A percentile compares a stretch with the other conserved stretches of the same genome.
Conservation (phyloP, 371 early-diverging fungal species). For the Dentiscutata heterogama region DNA sequence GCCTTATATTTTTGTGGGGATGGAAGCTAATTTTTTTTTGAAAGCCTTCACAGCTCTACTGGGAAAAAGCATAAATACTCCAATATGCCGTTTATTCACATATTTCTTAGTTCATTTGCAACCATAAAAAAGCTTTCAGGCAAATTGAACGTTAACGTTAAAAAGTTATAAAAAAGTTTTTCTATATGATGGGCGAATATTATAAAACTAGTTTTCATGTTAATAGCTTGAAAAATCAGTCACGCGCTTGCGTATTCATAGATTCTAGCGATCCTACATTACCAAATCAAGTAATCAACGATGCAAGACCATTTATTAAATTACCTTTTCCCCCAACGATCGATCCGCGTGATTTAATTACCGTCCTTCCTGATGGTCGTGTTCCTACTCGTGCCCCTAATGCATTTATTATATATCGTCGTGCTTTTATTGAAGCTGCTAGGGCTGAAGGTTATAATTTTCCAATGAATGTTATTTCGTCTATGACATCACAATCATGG, state of each 20-base stretch:
- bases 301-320: slow-evolving; percentile 14
- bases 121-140: slow-evolving; percentile 2
- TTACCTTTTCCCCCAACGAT: slow-evolving; percentile 29
- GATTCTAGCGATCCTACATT: slow-evolving; percentile 30
- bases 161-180: not conserved
- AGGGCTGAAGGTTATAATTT: slow-evolving; percentile 12
- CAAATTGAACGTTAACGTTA: not conserved
- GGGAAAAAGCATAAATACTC: slow-evolving; percentile 4
- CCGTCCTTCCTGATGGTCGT: not conserved
- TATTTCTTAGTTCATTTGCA: not conserved
- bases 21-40: not conserved
- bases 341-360: slow-evolving; percentile 32
- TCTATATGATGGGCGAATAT: not conserved
- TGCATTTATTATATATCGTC: slow-evolving; percentile 42
- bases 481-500: slow-evolving; percentile 43
- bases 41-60: not conserved
- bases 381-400: slow-evolving; percentile 31
- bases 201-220: not conserved
- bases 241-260: slow-evolving; percentile 41
- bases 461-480: slow-evolving; percentile 43
- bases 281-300: slow-evolving; percentile 36
- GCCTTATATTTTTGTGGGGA: too few relatives aligned
- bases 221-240: not conserved
- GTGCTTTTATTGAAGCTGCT: slow-evolving; percentile 13
- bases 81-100: not conserved